phyloP scores from a whole-genome alignment of 352 stramenopile genomes.

The Globisporangium recalcitrans region DNA sequence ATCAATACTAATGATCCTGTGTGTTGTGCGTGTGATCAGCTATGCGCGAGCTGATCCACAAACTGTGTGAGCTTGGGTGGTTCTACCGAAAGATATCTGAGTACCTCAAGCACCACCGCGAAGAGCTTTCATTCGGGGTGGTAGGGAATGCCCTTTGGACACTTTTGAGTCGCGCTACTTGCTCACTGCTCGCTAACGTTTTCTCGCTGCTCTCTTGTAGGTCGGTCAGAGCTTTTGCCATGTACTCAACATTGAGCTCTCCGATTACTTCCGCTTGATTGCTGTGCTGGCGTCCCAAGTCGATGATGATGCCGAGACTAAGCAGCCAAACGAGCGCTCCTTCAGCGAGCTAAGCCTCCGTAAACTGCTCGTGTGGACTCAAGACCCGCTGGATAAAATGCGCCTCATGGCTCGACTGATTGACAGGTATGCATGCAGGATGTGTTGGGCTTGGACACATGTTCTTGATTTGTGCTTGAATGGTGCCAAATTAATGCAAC shows the following conservation, averaged over 20 bases:
- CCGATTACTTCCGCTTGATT: constrained; percentile 91
- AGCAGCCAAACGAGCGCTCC: constrained; percentile 30
- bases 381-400: constrained; percentile 85
- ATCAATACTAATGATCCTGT: neutral
- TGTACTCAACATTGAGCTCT: constrained; percentile 88
- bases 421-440: constrained; percentile 46
- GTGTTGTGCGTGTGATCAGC: constrained; percentile 26
- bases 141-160: constrained; percentile 17
- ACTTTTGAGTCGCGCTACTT: neutral
- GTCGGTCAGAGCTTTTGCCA: constrained; percentile 88
- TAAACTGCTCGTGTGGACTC: constrained; percentile 88
- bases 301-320: constrained; percentile 69
- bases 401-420: constrained; percentile 87
- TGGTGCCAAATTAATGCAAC: neutral
- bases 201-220: constrained; percentile 22
- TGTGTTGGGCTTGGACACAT: neutral
- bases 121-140: constrained; percentile 73
- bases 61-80: constrained; percentile 87
- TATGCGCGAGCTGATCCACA: constrained; percentile 79
- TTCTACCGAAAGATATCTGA: constrained; percentile 83
- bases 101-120: constrained; percentile 71
- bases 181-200: neutral
- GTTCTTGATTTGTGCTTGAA: neutral
- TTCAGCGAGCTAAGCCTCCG: constrained; percentile 78
- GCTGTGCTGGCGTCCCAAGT: constrained; percentile 89